Evolutionary conservation across 345 rosid genomes (phyloP), one percentile per base, ranked within the genome.

Genomic region (Populus alba): DNA sequence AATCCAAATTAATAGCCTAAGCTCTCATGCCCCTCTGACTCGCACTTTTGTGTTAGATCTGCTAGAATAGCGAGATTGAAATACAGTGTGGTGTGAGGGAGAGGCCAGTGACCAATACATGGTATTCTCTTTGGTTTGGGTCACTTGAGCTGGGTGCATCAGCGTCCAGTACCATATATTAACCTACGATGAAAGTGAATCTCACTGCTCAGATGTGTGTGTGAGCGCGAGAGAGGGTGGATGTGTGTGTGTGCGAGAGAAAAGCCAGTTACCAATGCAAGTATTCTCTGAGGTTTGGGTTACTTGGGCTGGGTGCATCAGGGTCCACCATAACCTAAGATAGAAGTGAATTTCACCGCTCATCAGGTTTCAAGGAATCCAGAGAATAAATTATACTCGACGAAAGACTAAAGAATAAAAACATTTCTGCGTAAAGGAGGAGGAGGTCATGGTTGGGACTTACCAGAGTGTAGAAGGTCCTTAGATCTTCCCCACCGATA

Each of bases 101-200:
- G 27, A 8, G 38, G 23, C 2, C 16, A 75, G 68, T 65, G 27
- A 91, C 93, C 93, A 90, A 71, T 90, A 92, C 87, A 90, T 78
- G 77, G 77, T 91, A 91, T 76, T 90, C 95, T 66, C 87, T 81
- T 6, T 88, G 84, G 77, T 29, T 76, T 3, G 93, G 95, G 37
- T 90, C 88, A 70, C 95, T 90, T 18, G 95, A 93, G 81, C 90
- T 91, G 31, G 95, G 93, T 6, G 95, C 91, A 78, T 91, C 93
- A 39, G 95, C 93, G 75, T 91, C 95, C 41, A 33, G 35, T 33
- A 90, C 92, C 95, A 91, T 87, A 33, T 33, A 33, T 33, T 33
- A 29, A 88, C 89, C 91, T 91, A 41, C 45, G 13, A 41, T 41
- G 45, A 41, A 10, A 41, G 3, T 41, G 13, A 41, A 10, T 41